These are phyloP conservation scores for Aspergillus quadrilineatus DNA, from an alignment of 2,329 filamentous ascomycete genomes.

Conservation along the genomic window DNA sequence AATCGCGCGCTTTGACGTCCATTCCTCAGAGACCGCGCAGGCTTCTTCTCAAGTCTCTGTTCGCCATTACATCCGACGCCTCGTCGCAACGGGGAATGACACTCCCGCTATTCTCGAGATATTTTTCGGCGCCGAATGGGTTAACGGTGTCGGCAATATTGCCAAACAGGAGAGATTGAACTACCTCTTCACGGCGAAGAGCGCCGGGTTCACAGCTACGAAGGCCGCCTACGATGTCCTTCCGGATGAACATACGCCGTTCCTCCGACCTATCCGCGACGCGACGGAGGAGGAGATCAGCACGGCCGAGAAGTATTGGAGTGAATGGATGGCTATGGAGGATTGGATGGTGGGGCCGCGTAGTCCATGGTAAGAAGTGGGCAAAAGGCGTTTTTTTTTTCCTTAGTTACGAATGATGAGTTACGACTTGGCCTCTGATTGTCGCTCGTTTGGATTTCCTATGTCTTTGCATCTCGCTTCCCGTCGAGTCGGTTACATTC, in stretches of 20 bases:
- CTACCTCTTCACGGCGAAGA: conserved; percentile 93
- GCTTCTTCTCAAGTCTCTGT: conserved; percentile 58
- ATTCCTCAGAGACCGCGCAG: conserved; percentile 27
- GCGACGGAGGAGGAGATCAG: conserved; percentile 77
- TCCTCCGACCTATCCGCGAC: conserved; percentile 74
- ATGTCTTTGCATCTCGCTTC: neutral
- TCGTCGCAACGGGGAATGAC: conserved; percentile 92
- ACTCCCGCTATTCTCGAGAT: conserved; percentile 77
- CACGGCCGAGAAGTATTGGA: conserved; percentile 80
- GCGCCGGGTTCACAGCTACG: conserved; percentile 80
- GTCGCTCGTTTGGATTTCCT: conserved; percentile 12
- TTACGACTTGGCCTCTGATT: conserved; percentile 8
- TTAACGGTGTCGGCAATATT: conserved; percentile 71
- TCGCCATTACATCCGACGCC: conserved; percentile 83
- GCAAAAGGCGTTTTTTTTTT: neutral
- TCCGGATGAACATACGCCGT: conserved; percentile 79
- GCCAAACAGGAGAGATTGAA: conserved; percentile 88
- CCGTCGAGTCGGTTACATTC: neutral
- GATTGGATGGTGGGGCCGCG: conserved; percentile 94
- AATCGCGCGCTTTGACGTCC: conserved; percentile 34
- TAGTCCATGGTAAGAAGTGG: conserved; percentile 32
- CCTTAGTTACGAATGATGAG: conserved; percentile 16
- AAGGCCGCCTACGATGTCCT: conserved; percentile 88
- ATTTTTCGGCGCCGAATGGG: conserved; percentile 91
- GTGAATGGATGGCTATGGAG: conserved; percentile 93